A percentile compares a stretch with the other conserved stretches of the same genome.
Evolutionary conservation across 768 basidiomycete species (phyloP).

Genomic region (Mycena crocata): DNA sequence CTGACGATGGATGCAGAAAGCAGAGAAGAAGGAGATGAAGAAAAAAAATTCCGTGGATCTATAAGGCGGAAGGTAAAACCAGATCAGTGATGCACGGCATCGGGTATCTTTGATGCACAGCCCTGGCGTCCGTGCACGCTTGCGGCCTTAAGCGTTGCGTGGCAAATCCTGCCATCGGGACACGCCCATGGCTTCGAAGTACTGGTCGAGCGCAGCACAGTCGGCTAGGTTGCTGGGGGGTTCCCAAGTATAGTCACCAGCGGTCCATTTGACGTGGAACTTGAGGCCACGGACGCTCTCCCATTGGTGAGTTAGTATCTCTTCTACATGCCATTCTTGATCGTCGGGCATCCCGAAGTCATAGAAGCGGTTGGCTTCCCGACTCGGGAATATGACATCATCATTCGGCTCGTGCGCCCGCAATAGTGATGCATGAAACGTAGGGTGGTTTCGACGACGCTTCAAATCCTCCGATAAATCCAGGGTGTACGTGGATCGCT

Average conservation of each 20-base stretch:
- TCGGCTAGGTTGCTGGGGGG: constrained; percentile 38
- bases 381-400: constrained; percentile 48
- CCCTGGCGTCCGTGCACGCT: too few relatives aligned
- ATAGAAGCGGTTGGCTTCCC: constrained; percentile 43
- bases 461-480: constrained; percentile 39
- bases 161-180: constrained; percentile 23
- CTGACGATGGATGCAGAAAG: too few relatives aligned
- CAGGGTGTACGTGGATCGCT: constrained; percentile 42
- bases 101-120: too few relatives aligned
- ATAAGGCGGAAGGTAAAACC: too few relatives aligned
- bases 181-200: constrained; percentile 43
- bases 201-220: constrained; percentile 43
- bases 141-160: too few relatives aligned
- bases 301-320: constrained; percentile 35
- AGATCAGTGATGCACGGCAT: too few relatives aligned
- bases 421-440: constrained; percentile 50
- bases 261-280: constrained; percentile 45
- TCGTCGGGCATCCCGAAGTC: constrained; percentile 48
- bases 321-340: constrained; percentile 52
- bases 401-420: constrained; percentile 44
- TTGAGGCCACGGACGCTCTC: constrained; percentile 7
- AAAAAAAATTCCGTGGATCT: too few relatives aligned
- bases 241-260: constrained; percentile 50
- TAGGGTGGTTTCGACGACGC: constrained; percentile 42
- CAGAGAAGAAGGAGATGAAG: too few relatives aligned